phyloP scores from a whole-genome alignment of 1,284 basidiomycete genomes.

The Pyrrhoderma lamaoense region DNA sequence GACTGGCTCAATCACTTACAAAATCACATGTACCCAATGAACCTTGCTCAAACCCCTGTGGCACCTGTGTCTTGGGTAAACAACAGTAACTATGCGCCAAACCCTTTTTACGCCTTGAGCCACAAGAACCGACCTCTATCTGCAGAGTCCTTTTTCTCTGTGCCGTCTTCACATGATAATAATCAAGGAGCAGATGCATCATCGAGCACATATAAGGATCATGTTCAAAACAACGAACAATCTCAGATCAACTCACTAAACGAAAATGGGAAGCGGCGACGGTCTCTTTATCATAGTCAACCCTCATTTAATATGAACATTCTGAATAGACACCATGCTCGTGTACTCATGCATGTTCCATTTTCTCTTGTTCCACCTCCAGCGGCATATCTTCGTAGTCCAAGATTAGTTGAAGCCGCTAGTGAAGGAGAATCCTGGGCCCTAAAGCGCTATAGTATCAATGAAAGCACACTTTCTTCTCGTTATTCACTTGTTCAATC shows the following conservation, averaged over 20 bases:
- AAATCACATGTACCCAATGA: too few species aligned
- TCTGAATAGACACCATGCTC: constrained; percentile 10
- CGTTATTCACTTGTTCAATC: neutral
- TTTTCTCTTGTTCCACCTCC: constrained; percentile 9
- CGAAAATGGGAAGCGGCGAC: neutral
- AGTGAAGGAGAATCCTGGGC: neutral
- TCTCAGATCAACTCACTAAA: neutral
- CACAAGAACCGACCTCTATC: too few species aligned
- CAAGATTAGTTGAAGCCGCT: neutral
- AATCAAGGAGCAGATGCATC: neutral
- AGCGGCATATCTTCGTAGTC: constrained; percentile 1
- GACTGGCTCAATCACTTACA: neutral
- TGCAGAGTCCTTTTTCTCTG: neutral
- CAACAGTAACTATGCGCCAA: too few species aligned
- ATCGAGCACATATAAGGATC: neutral
- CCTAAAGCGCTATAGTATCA: neutral
- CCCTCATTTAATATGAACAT: neutral
- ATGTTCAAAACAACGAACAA: neutral
- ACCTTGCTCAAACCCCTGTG: too few species aligned
- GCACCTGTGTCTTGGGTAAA: too few species aligned
- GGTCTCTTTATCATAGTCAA: neutral
- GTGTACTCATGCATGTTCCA: constrained; percentile 11
- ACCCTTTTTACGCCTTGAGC: too few species aligned
- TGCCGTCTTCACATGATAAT: neutral
- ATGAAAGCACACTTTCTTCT: neutral